Evolutionary conservation across 371 early-diverging fungal genomes (phyloP), one percentile per base, ranked within the genome.

Genomic region (Quaeritorhiza haematococci): DNA sequence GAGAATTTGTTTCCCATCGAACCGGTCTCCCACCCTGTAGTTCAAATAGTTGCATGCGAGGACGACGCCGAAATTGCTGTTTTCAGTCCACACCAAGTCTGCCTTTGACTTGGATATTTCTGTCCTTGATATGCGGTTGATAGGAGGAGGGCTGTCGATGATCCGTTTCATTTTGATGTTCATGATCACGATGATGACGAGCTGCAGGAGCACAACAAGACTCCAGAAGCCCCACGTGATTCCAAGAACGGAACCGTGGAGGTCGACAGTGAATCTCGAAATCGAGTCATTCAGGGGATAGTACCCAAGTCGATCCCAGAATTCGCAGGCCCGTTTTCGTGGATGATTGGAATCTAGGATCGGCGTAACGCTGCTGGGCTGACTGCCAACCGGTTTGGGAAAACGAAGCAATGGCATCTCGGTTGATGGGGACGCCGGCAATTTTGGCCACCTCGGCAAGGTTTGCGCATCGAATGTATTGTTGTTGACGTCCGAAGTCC

Each of bases 291-390:
- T 46, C 2, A 52, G 45, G 34, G 51, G 49, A n/a, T 56, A 29
- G 49, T 62, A 62, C 3, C 56, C 56, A 4, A 33, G 32, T 10
- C 26, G 15, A 34, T 62, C 57, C 62, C 55, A 55, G 6, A 53
- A 19, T 21, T 56, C 43, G 48, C 62, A 62, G 2, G 21, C 33
- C 21, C 47, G 6, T 3, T 44, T n/a, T 3, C 10, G 50, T 24
- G 62, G 55, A 29, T 61, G 55, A 2, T 3, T 55, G 15, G 49
- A 28, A 23, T 50, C 56, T 10, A 56, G 35, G 1, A 30, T 21
- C 26, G 55, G 61, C 13, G 29, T 15, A 27, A 49, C 43, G 15
- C 4, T 3, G 15, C 8, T 35, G 15, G 26, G 4, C 21, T 33
- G 27, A 5, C 2, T 15, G 15, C n/a, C 32, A 13, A 47, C 42